phyloP scores from a whole-genome alignment of 306 rosid genomes.

The Cercis canadensis region DNA sequence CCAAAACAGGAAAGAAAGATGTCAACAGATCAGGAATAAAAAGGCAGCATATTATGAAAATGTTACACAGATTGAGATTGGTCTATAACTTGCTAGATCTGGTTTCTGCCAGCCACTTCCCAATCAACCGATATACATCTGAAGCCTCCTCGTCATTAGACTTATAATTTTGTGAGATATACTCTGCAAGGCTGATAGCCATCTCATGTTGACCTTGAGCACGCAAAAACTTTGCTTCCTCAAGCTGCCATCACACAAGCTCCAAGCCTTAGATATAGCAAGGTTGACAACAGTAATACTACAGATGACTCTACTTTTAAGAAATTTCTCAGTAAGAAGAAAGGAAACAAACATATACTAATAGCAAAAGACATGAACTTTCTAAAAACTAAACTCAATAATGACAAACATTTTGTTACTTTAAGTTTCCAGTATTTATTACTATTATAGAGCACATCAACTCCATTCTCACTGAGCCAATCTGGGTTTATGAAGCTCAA shows the following conservation, averaged over 20 bases:
- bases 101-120: constrained; percentile 98
- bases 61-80: constrained; percentile 24
- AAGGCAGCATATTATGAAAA: constrained; percentile 4
- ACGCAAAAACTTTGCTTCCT: constrained; percentile 97
- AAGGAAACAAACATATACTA: not conserved
- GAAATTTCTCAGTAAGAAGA: constrained; percentile 21
- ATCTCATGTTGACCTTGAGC: constrained; percentile 87
- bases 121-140: constrained; percentile 84
- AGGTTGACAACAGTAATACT: constrained; percentile 12
- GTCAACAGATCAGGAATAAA: constrained; percentile 16
- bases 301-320: constrained; percentile 19
- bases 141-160: constrained; percentile 70
- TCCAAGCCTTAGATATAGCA: constrained; percentile 10
- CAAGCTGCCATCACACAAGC: constrained; percentile 66
- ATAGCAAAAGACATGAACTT: not conserved
- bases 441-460: too few species aligned
- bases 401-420: too few species aligned
- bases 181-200: constrained; percentile 92
- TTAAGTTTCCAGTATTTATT: too few species aligned
- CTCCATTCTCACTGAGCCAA: constrained; percentile 13
- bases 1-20: constrained; percentile 25
- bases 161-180: constrained; percentile 56
- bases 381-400: not conserved
- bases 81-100: constrained; percentile 89
- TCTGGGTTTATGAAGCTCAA: too few species aligned